Evolutionary conservation across 345 rosid genomes (phyloP), one percentile per base, ranked within the genome.

Genomic region (Ceriops tagal): DNA sequence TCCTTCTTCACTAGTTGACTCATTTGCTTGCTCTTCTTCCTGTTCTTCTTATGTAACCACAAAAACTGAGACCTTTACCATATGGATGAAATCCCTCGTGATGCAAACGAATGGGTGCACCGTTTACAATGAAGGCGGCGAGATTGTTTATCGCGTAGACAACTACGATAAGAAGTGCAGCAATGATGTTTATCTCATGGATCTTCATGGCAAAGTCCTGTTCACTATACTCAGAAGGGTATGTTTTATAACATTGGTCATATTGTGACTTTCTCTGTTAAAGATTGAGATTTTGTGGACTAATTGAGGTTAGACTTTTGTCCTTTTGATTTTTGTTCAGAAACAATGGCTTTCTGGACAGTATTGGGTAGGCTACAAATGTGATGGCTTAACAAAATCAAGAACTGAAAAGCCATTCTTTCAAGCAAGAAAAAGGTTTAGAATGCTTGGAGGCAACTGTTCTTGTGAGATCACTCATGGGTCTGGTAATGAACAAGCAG

Each of bases 21-120:
- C 69, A 8, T 11, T 51, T 32, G 46, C 64, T 47, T 19, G 21
- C 7, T 55, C 74, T 32, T 31, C 76, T 16, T 74, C 77, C 62
- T 62, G 70, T 37, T 32, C 77, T 47, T 73, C 68, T 11, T 64
- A 63, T 62, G 69, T 73, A 64, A 72, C 79, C 62, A 55, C 82
- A 66, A 76, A 71, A 59, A 71, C 76, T 71, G 87, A 85, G 73
- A 80, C 71, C 20, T 88, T 82, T 73, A 88, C 92, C 37, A 61
- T 88, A 53, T 88, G 92, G 92, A 88, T 88, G 92, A 88, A 85
- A 69, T 88, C 92, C 27, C 69, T 88, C 21, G 82, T 88, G 68
- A 80, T 81, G 79, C 83, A 84, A 56, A 74, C 78, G 56, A 84
- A 88, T 55, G 92, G 92, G 31, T 85, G 86, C 84, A 88, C 92